phyloP scores from a whole-genome alignment of 352 stramenopile species.

The Globisporangium mamillatum region DNA sequence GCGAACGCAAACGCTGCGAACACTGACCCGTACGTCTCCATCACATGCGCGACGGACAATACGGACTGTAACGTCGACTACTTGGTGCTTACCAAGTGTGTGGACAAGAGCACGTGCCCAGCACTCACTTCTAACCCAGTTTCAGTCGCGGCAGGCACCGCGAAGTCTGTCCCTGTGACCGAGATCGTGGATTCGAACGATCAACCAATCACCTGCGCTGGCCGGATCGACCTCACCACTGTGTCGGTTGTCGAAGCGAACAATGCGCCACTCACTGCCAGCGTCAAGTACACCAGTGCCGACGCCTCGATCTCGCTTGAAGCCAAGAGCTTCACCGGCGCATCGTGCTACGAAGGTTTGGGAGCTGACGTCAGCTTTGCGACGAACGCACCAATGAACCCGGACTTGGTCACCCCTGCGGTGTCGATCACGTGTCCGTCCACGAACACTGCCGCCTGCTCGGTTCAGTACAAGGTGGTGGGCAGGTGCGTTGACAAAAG shows the following conservation, averaged over 20 bases:
- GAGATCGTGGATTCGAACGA: no score
- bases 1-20: not conserved
- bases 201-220: no score
- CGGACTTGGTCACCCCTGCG: not conserved
- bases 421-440: not conserved
- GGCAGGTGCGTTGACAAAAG: not conserved
- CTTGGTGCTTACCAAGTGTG: no score
- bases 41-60: not conserved
- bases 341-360: not conserved
- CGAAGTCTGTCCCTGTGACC: no score
- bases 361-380: not conserved
- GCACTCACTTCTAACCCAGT: no score
- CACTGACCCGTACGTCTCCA: not conserved
- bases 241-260: not conserved
- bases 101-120: no score
- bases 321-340: not conserved
- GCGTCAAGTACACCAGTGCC: not conserved
- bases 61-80: no score
- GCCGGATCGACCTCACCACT: no score
- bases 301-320: not conserved
- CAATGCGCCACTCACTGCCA: not conserved
- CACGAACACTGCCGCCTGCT: not conserved
- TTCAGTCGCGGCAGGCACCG: no score
- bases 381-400: not conserved
- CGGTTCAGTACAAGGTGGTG: conserved; percentile 2